phyloP scores from a whole-genome alignment of 192 early-diverging fungal species.

The Backusella westeae region DNA sequence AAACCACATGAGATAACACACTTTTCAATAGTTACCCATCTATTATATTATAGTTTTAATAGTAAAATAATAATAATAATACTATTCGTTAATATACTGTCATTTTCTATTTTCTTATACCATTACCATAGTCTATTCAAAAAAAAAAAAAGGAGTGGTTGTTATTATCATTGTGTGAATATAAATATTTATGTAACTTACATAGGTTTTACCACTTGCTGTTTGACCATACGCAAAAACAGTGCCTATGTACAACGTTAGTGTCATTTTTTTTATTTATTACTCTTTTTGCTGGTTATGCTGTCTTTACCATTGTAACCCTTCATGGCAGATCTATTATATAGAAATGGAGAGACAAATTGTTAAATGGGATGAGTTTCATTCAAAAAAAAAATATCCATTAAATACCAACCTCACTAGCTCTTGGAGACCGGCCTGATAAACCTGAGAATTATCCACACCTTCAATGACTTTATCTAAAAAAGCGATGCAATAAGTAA shows the following conservation, averaged over 20 bases:
- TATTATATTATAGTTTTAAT: background rate
- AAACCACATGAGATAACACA: background rate
- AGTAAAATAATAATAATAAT: background rate
- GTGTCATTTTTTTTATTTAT: background rate
- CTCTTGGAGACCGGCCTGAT: constrained; percentile 36
- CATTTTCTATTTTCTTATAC: background rate
- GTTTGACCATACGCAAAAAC: constrained; percentile 99
- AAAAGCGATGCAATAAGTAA: background rate
- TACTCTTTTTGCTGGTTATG: no score
- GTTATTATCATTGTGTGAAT: background rate
- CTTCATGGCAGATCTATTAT: constrained; percentile 62
- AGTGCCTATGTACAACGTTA: constrained; percentile 54
- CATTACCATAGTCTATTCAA: constrained; percentile 21
- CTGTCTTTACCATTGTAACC: constrained; percentile 76
- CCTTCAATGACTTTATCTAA: constrained; percentile 49
- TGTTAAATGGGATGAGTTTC: background rate
- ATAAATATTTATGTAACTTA: constrained; percentile 23
- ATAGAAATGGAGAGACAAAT: background rate
- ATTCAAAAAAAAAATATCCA: background rate
- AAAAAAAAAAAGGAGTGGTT: background rate
- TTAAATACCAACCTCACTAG: constrained; percentile 12
- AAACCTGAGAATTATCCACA: constrained; percentile 52
- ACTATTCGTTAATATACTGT: background rate
- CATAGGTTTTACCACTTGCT: constrained; percentile 92
- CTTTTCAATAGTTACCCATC: constrained; percentile 17